Evolutionary conservation across 1,139 yeast species (phyloP).

Genomic region (Spencermartinsiella ligniputridi): DNA sequence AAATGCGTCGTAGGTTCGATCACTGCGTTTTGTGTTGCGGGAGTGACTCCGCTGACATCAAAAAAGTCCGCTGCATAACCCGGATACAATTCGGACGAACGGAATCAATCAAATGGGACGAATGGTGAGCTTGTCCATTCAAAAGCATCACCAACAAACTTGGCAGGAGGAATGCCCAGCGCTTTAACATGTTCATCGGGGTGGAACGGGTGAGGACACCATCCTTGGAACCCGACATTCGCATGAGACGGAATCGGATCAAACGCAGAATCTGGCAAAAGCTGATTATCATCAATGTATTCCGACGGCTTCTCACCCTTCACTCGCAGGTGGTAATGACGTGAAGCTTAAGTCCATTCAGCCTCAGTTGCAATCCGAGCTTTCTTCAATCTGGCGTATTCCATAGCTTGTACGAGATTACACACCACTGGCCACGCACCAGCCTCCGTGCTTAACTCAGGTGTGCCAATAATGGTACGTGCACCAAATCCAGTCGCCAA

Average conservation of each 20-base stretch:
- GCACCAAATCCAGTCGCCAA: not conserved
- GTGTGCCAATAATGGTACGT: constrained; percentile 1
- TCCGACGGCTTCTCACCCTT: not conserved
- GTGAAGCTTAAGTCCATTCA: not conserved
- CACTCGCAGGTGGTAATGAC: not conserved
- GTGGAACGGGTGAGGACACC: not conserved
- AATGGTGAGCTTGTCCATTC: constrained; percentile 4
- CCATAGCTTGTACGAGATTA: not conserved
- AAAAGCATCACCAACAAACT: not conserved
- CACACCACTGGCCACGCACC: not conserved
- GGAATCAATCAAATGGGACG: not conserved
- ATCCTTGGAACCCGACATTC: not conserved
- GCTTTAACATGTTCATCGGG: not conserved
- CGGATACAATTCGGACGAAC: constrained; percentile 1
- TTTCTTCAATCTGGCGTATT: not conserved
- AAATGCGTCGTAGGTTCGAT: not conserved
- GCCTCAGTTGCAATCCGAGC: not conserved
- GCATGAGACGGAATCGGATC: constrained; percentile 1
- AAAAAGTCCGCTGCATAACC: constrained; percentile 3
- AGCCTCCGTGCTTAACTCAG: not conserved
- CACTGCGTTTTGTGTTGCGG: not conserved
- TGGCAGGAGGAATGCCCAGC: not conserved
- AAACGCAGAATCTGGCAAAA: not conserved
- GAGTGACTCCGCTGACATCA: not conserved
- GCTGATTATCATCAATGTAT: not conserved